Evolutionary conservation across 164 flowering plant genomes (phyloP), one percentile per base, ranked within the genome.

Genomic region (Tetracentron sinense): DNA sequence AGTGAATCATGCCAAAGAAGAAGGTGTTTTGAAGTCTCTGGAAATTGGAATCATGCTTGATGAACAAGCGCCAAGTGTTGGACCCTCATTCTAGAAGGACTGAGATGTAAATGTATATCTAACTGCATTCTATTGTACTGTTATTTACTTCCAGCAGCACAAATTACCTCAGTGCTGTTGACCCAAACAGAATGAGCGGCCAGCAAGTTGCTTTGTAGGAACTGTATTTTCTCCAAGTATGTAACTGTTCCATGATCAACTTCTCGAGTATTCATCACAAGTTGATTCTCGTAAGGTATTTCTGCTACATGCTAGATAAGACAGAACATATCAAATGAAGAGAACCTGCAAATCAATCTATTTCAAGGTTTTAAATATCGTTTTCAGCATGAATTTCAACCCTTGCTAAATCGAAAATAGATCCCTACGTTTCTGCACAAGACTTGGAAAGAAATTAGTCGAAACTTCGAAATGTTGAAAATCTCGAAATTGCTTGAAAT

Each of bases 171-270:
- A 49, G 70, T 27, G 26, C 78, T 76, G 64, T 84, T 76, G 46
- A 87, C 82, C 92, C 94, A 89, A 68, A 92, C 96, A 29, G 88
- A 76, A 70, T 92, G 94, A 69, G 90, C 96, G 47, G 97, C 83
- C 70, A 91, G 75, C 77, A 89, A 74, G 74, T 87, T 89, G 62
- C 67, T 63, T 29, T 78, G 77, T 53, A 92, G 77, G 59, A 92
- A 64, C 52, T 77, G 76, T 54, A 87, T 79, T 75, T 86, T 92
- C 73, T 89, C 83, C 79, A 89, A 82, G 76, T 77, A 83, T 42
- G 92, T 78, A 49, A 92, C 96, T 48, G 97, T 92, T 74, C 97
- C 97, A 76, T 85, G 85, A 61, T 84, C 85, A 71, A 80, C 83
- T 72, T 78, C 72, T 56, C 85, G 74, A 49, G 81, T 76, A 56